These are phyloP conservation scores for Fibroporia radiculosa DNA, from an alignment of 768 basidiomycete genomes.

Conservation along the genomic window DNA sequence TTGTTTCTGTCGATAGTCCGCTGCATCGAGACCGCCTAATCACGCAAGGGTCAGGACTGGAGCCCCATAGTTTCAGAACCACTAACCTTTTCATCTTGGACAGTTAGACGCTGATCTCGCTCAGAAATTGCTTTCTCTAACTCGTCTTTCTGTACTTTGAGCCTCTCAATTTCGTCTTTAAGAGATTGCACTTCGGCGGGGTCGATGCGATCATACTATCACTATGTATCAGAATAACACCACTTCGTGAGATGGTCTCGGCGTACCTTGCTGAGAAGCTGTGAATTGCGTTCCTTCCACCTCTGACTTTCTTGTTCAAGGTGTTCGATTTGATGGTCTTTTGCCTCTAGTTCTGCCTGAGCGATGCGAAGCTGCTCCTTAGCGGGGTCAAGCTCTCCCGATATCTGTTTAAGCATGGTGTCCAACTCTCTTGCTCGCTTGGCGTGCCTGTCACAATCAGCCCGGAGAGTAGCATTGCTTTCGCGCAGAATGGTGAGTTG, in stretches of 20 bases:
- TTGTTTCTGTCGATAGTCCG: conserved; percentile 3
- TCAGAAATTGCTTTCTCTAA: conserved; percentile 9
- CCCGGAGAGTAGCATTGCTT: conserved; percentile 79
- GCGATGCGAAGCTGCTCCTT: conserved; percentile 61
- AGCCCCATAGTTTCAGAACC: background rate
- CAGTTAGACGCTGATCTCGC: conserved; percentile 5
- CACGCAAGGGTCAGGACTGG: background rate
- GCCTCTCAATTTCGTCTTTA: conserved; percentile 57
- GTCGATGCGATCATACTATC: conserved; percentile 81
- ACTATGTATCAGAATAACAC: background rate
- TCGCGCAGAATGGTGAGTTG: conserved; percentile 82
- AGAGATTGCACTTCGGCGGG: conserved; percentile 76
- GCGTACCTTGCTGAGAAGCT: conserved; percentile 71
- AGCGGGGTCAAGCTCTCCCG: conserved; percentile 62
- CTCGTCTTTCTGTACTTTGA: conserved; percentile 24
- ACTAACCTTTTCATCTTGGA: conserved; percentile 16
- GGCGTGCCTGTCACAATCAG: conserved; percentile 63
- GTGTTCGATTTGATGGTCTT: conserved; percentile 55
- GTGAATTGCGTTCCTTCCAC: conserved; percentile 81
- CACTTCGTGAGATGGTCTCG: background rate
- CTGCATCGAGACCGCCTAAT: background rate
- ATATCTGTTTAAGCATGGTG: conserved; percentile 46
- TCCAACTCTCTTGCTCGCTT: conserved; percentile 67
- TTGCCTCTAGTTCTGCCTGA: conserved; percentile 69
- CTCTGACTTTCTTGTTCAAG: conserved; percentile 70